Base-by-base conservation (phyloP, 2,329 filamentous ascomycete genomes). In the Cladophialophora carrionii region DNA sequence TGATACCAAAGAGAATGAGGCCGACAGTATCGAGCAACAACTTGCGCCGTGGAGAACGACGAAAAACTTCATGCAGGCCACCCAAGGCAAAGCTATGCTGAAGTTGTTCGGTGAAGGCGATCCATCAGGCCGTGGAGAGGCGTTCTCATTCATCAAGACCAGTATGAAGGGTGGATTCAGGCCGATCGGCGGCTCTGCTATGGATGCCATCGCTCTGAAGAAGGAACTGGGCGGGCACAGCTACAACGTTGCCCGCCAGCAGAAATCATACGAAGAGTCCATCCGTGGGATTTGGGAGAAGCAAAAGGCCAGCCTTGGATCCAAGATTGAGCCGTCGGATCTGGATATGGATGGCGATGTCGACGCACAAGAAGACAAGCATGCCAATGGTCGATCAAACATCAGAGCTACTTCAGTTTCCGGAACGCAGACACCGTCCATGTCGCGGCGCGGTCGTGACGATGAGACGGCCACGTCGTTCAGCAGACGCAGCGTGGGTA, bases 111-210 rank as follows among this genome's bases (percentile, higher is more conserved):
- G 95, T 22, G 91, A 96, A 70, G 95, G 95, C 62, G 95, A 99
- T 74, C 95, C 95, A 3, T 96, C 94, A 0, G 92, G 92, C 26
- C 90, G 93, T 72, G 95, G 95, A 1, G 88, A 97, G 65, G 95
- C 91, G 2, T 96, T 98, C 81, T 97, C 91, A 75, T 97, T 99
- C 77, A 93, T 99, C 76, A 92, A 95, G 74, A 97, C 93, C 0
- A 96, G 92, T 0, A 99, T 99, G 95, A 99, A 99, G 78, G 95
- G 95, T 67, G 95, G 95, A 0, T 99, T 97, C 77, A 91, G 93
- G 74, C 90, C 92, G 22, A 86, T 96, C 29, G 92, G 92, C 22
- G 92, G 96, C 76, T 93, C 91, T 73, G 91, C 93, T 67, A 90
- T 92, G 73, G 90, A 93, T 67, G 91, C 93, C 75, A 87, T 95